These are phyloP conservation scores for Camelina sativa DNA, from an alignment of 345 rosid species.

Conservation along the genomic window DNA sequence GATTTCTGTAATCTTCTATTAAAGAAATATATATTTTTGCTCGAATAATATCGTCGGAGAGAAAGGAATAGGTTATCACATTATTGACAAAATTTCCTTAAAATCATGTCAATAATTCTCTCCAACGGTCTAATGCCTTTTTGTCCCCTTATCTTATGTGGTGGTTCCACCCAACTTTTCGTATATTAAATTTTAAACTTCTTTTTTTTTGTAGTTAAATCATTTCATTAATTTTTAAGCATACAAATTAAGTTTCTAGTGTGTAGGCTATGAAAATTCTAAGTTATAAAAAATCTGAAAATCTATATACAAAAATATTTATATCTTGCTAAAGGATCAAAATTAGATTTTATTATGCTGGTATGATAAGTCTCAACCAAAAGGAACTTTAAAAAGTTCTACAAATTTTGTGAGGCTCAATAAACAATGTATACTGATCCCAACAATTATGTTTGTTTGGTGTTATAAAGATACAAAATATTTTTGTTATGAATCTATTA, in stretches of 20 bases:
- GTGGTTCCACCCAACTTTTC: slow-evolving; percentile 39
- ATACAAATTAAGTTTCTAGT: background rate
- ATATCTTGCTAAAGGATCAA: background rate
- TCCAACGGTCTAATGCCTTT: slow-evolving; percentile 40
- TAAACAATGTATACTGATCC: background rate
- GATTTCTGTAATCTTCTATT: background rate
- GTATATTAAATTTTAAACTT: background rate
- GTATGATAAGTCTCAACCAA: slow-evolving; percentile 4
- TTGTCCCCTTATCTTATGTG: slow-evolving; percentile 36
- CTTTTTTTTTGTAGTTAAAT: background rate
- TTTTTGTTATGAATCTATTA: background rate
- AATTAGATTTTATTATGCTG: background rate
- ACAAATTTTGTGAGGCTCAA: slow-evolving; percentile 25
- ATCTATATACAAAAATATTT: background rate
- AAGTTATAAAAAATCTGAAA: background rate
- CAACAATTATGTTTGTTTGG: slow-evolving; percentile 7
- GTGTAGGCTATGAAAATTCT: background rate
- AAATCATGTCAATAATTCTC: slow-evolving; percentile 34
- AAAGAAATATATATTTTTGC: background rate
- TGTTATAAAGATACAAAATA: background rate
- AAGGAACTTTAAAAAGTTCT: background rate
- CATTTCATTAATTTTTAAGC: slow-evolving; percentile 10
- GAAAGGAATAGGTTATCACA: background rate
- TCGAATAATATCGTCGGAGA: background rate
- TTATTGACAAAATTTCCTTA: slow-evolving; percentile 28